These are phyloP conservation scores for Nakazawaea wyomingensis DNA, from an alignment of 805 yeast genomes.

Conservation along the genomic window DNA sequence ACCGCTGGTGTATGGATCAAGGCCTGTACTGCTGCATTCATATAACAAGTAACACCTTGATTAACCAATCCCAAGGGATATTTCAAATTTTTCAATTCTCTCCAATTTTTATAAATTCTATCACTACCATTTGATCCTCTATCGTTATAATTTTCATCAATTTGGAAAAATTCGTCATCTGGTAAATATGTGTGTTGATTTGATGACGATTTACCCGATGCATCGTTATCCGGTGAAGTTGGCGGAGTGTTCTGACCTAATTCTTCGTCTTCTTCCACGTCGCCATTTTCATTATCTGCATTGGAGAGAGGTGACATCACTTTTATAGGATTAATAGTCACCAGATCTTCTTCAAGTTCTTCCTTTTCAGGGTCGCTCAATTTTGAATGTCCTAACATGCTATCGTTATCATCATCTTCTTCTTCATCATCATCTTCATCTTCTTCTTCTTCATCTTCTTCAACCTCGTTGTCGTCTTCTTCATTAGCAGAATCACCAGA, in stretches of 20 bases:
- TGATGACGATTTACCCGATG: slow-evolving; percentile 16
- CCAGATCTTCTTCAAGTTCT: slow-evolving; percentile 11
- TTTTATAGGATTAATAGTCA: neutral
- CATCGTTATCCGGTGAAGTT: slow-evolving; percentile 27
- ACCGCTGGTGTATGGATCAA: slow-evolving; percentile 88
- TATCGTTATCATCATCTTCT: slow-evolving; percentile 16
- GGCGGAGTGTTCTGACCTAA: slow-evolving; percentile 26
- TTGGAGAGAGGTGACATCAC: slow-evolving; percentile 1
- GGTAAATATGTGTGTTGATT: slow-evolving; percentile 27
- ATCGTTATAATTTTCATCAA: slow-evolving; percentile 55
- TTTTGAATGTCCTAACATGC: slow-evolving; percentile 11
- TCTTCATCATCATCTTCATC: slow-evolving; percentile 13
- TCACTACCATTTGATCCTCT: slow-evolving; percentile 56
- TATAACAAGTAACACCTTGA: slow-evolving; percentile 95
- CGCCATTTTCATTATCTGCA: slow-evolving; percentile 16
- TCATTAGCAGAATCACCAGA: slow-evolving; percentile 17
- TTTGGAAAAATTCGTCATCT: slow-evolving; percentile 43
- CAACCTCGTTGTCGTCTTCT: slow-evolving; percentile 25
- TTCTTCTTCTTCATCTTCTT: slow-evolving; percentile 15
- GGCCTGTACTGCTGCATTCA: slow-evolving; percentile 92
- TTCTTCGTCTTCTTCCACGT: neutral
- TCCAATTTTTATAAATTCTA: slow-evolving; percentile 70
- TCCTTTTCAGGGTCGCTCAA: slow-evolving; percentile 17
- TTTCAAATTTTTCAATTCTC: slow-evolving; percentile 38
- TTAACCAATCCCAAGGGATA: slow-evolving; percentile 76